Base-by-base conservation (phyloP, 2,329 filamentous ascomycete species). In the Tolypocladium guangdongense region DNA sequence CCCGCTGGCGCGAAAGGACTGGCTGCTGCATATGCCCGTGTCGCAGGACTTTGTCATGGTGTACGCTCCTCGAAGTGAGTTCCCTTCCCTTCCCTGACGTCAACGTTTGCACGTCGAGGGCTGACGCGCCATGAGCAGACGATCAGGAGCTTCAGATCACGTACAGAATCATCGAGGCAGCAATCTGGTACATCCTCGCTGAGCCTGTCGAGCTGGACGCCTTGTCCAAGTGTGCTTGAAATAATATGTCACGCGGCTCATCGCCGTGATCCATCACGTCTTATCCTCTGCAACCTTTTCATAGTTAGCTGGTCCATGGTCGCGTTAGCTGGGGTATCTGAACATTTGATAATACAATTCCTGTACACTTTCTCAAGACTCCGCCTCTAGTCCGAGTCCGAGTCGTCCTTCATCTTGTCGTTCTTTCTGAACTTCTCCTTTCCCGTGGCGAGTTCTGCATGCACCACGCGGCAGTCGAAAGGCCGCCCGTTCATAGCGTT, bases 21-120 rank as follows among this genome's bases (percentile, higher is more conserved):
- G 81, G 74, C 78, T 84, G 32, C 51, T 70, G 57, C 74, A 76
- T 56, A 78, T 82, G 63, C 87, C 87, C 50, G 83, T 93, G 53
- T 87, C 88, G 0, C 71, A 76, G 4, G 84, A 86, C 43, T 95
- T 95, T 67, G 74, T 89, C 54, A 84, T 95, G 82, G 75, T 95
- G 5, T 95, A 95, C 70, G 87, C 89, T 20, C 89, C 90, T 2
- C 73, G 87, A 62, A 71, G 78, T 73, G 60, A 68, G 70, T 62
- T 36, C 11, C 20, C 20, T 48, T 36, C 11, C 20, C 20, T 48
- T 39, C 43, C 47, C 43, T 45, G 47, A 56, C 45, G 54, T 5
- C n/a, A 45, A 12, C 30, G 38, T 32, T 3, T 30, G 1, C 11
- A 43, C 39, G 27, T 45, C 35, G 14, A 35, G 20, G 24, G 18